phyloP scores from a whole-genome alignment of 1,284 basidiomycete genomes.

The Heterobasidion occidentale region DNA sequence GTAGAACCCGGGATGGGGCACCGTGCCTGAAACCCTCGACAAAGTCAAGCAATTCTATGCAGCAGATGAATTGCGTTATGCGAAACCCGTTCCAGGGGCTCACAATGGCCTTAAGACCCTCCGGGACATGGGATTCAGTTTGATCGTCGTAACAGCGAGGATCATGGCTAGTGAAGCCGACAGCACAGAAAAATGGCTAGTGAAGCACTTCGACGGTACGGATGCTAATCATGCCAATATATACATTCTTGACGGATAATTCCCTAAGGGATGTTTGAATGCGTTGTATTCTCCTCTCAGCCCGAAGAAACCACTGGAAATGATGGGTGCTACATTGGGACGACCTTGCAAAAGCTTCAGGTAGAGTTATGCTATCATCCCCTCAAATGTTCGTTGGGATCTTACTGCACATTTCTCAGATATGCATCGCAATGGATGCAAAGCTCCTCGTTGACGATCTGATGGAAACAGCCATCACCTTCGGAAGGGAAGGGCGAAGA shows the following conservation, averaged over 20 bases:
- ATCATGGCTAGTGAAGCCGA: slow-evolving; percentile 36
- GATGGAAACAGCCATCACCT: slow-evolving; percentile 59
- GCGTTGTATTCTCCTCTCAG: slow-evolving; percentile 10
- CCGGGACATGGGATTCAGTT: slow-evolving; percentile 50
- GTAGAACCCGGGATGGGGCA: slow-evolving; percentile 66
- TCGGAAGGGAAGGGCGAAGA: slow-evolving; percentile 4
- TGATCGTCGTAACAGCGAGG: slow-evolving; percentile 67
- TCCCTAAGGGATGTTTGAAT: slow-evolving; percentile 5
- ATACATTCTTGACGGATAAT: neutral
- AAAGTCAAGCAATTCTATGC: slow-evolving; percentile 50
- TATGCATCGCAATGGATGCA: slow-evolving; percentile 50
- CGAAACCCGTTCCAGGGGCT: slow-evolving; percentile 51
- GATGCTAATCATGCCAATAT: neutral
- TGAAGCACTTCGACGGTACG: slow-evolving; percentile 50
- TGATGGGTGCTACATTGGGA: slow-evolving; percentile 7
- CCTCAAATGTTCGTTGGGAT: neutral
- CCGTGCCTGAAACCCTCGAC: slow-evolving; percentile 38
- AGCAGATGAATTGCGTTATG: slow-evolving; percentile 37
- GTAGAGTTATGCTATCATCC: neutral
- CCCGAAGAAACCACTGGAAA: neutral
- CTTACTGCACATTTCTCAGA: slow-evolving; percentile 22
- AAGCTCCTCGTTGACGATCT: slow-evolving; percentile 68
- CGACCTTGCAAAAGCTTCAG: slow-evolving; percentile 8
- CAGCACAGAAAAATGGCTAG: slow-evolving; percentile 56
- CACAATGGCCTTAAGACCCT: slow-evolving; percentile 44